Evolutionary conservation across 805 yeast species (phyloP).

Genomic region (Metschnikowia orientalis): DNA sequence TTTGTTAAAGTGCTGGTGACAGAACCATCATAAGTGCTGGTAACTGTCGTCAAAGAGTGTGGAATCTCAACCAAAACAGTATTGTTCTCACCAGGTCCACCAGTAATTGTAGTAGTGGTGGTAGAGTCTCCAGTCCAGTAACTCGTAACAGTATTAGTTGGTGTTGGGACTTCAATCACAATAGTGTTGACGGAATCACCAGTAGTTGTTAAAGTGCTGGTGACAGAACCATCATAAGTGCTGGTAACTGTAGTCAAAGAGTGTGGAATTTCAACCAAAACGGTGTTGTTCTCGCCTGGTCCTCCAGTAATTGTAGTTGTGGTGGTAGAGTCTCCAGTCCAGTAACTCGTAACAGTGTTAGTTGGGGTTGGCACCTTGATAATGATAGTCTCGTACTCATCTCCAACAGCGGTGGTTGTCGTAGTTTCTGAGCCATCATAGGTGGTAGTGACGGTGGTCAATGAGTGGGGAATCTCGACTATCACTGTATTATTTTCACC

Average conservation of each 20-base stretch:
- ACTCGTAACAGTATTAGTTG: constrained; percentile 6
- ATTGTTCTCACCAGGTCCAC: constrained; percentile 11
- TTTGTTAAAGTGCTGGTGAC: constrained; percentile 3
- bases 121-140: constrained; percentile 9
- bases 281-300: constrained; percentile 16
- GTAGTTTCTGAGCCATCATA: not conserved
- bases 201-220: not conserved
- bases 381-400: constrained; percentile 5
- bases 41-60: constrained; percentile 1
- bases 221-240: constrained; percentile 7
- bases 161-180: constrained; percentile 11
- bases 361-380: constrained; percentile 12
- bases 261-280: constrained; percentile 11
- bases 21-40: constrained; percentile 8
- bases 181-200: constrained; percentile 6
- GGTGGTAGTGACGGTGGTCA: constrained; percentile 1
- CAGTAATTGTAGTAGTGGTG: constrained; percentile 11
- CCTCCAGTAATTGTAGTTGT: constrained; percentile 7
- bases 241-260: constrained; percentile 2
- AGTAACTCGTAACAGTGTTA: constrained; percentile 7
- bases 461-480: constrained; percentile 5
- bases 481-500: constrained; percentile 1
- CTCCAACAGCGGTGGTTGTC: not conserved
- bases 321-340: constrained; percentile 3
- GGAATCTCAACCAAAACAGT: constrained; percentile 8